Percentiles rank a stretch among this genome's conserved stretches.
Conservation (phyloP, 2,329 filamentous ascomycete genomes). For the Alternaria gansuensis region DNA sequence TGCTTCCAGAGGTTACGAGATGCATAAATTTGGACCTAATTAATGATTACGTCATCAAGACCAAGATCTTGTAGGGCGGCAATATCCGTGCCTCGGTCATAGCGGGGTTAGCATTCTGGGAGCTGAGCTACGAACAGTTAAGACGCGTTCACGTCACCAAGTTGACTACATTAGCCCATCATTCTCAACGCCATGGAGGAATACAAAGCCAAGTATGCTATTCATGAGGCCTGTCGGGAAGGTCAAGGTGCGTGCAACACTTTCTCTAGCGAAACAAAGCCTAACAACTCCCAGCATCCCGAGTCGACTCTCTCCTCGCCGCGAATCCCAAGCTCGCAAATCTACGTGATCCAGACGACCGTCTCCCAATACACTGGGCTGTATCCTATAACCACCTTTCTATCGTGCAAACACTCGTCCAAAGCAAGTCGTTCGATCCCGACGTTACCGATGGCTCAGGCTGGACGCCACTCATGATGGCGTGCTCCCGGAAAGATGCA, state of each 20-base stretch:
- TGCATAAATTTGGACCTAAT: too few relatives aligned
- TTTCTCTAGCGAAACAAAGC: slow-evolving; percentile 60
- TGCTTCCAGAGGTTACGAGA: too few relatives aligned
- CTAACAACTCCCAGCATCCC: slow-evolving; percentile 68
- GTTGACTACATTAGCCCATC: background rate
- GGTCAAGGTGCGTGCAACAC: slow-evolving; percentile 71
- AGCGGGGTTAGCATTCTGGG: slow-evolving; percentile 12
- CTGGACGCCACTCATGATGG: slow-evolving; percentile 88
- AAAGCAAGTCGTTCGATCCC: slow-evolving; percentile 78
- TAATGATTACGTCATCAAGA: slow-evolving; percentile 11
- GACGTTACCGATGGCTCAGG: slow-evolving; percentile 83
- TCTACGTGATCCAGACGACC: slow-evolving; percentile 82
- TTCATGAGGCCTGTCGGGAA: slow-evolving; percentile 87
- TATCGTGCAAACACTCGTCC: slow-evolving; percentile 76
- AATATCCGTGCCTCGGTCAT: slow-evolving; percentile 13
- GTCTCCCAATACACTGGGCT: slow-evolving; percentile 94
- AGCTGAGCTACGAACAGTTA: slow-evolving; percentile 1
- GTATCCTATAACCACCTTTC: slow-evolving; percentile 80
- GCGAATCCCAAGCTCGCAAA: slow-evolving; percentile 80
- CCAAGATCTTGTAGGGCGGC: slow-evolving; percentile 4
- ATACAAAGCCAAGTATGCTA: slow-evolving; percentile 71
- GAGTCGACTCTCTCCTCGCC: slow-evolving; percentile 78
- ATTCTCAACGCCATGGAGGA: slow-evolving; percentile 35
- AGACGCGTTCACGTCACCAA: slow-evolving; percentile 1
- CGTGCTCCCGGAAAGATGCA: slow-evolving; percentile 75